Base-by-base conservation (phyloP, 139 green algal species). In the Picochlorum sp. region DNA sequence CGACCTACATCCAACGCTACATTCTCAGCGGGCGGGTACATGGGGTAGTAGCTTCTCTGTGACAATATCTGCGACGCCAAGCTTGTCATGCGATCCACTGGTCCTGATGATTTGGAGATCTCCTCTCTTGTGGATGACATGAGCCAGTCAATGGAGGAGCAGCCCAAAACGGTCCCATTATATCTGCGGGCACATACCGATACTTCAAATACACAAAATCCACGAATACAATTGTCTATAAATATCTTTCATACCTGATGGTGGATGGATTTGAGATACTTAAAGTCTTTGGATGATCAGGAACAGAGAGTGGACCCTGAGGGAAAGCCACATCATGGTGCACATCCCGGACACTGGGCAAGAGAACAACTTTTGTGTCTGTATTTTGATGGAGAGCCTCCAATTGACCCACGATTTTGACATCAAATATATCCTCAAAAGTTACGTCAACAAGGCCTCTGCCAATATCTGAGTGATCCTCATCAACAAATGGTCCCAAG, bases 401-500 rank as follows among this genome's bases (percentile, higher is more conserved):
- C 9, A 83, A 24, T 38, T 79, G 71, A 31, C 55, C 58, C 34
- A 85, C 38, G 44, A 89, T 71, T 76, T 85, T 57, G 26, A 65
- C 45, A 15, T 73, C 66, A 51, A 89, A 91, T 28, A 96, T 4
- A 3, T 84, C 65, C 23, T 97, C 81, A 65, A 90, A 95, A 2
- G 70, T 80, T 9, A 83, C 51, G 1, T 89, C 63, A n/a, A 95
- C 37, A 37, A 50, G 45, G 20, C 88, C 92, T 0, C 55, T 20
- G n/a, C 57, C 44, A 1, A 98, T 55, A 1, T 57, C 4, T 3
- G 85, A 75, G 67, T 96, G 86, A 60, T 95, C 81, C 4, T 47
- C 74, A 73, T 98, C 91, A 47, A 98, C 83, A 74, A 97, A 98
- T 3, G 92, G 92, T 2, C 92, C 88, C 58, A 87, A 44, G 41